Evolutionary conservation across 2,329 filamentous ascomycete species (phyloP).

Genomic region (Exophiala oligosperma): DNA sequence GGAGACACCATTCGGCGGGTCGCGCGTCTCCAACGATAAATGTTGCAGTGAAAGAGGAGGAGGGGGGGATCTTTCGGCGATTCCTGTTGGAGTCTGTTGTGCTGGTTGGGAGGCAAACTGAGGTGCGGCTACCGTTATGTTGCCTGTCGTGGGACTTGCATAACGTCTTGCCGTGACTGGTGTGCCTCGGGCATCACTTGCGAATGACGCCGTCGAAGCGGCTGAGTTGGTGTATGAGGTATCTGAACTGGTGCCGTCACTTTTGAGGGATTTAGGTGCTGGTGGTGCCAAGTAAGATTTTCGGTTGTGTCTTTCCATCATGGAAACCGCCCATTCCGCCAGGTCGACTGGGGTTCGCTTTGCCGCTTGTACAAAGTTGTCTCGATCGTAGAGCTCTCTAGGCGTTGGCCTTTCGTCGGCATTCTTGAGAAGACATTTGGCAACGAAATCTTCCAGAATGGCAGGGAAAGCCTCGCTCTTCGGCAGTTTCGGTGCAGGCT

Average conservation of each 20-base stretch:
- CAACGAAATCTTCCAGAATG: conserved; percentile 95
- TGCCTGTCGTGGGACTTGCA: conserved; percentile 68
- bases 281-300: conserved; percentile 90
- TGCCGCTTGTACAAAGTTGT: conserved; percentile 92
- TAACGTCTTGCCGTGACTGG: conserved; percentile 32
- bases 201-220: conserved; percentile 36
- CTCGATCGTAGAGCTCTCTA: conserved; percentile 87
- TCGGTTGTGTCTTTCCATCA: conserved; percentile 94
- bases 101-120: conserved; percentile 33
- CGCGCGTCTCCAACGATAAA: conserved; percentile 43
- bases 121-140: conserved; percentile 62
- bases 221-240: conserved; percentile 31
- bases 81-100: conserved; percentile 26
- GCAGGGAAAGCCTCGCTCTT: conserved; percentile 97
- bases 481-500: conserved; percentile 87
- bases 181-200: conserved; percentile 34
- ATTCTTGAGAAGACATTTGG: conserved; percentile 89
- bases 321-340: conserved; percentile 85
- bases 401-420: conserved; percentile 88
- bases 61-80: conserved; percentile 34
- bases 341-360: conserved; percentile 95
- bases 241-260: conserved; percentile 42
- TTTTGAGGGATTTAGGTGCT: conserved; percentile 72
- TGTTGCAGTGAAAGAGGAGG: conserved; percentile 45
- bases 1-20: conserved; percentile 34